Conservation (phyloP, 2,329 filamentous ascomycete genomes). For the Passalora sequoiae region DNA sequence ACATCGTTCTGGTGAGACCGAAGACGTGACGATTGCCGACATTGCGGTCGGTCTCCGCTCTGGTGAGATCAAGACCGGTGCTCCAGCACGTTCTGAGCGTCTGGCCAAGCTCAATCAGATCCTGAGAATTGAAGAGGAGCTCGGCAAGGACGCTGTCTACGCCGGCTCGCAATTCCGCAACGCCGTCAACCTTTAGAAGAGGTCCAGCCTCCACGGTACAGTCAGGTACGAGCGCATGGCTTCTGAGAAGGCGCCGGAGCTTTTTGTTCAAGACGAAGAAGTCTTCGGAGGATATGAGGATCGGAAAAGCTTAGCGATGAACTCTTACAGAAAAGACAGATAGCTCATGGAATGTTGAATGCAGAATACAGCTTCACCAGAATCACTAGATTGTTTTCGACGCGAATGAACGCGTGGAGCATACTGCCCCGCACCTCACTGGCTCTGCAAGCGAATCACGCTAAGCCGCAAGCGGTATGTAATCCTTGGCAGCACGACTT, state of each 20-base stretch:
- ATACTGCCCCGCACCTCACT: no score
- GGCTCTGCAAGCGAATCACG: not conserved
- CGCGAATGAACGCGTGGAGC: no score
- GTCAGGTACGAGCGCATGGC: no score
- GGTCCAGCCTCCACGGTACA: no score
- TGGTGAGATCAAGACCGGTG: constrained; percentile 99
- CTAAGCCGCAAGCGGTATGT: not conserved
- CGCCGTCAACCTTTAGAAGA: constrained; percentile 73
- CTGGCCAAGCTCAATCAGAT: constrained; percentile 99
- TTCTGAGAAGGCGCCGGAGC: no score
- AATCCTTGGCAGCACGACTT: not conserved
- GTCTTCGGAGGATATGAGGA: not conserved
- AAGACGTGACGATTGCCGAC: constrained; percentile 98
- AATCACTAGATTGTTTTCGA: no score
- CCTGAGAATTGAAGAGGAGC: constrained; percentile 98
- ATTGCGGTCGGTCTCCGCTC: constrained; percentile 94
- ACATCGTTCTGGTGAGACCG: constrained; percentile 97
- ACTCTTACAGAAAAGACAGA: not conserved
- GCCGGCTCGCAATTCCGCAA: constrained; percentile 89
- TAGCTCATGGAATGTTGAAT: constrained; percentile 2
- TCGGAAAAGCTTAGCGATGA: constrained; percentile 1
- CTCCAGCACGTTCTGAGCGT: constrained; percentile 92
- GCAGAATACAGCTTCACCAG: no score
- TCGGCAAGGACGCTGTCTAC: constrained; percentile 84
- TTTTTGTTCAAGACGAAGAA: no score